These are phyloP conservation scores for Neodidymelliopsis sp. DNA, from an alignment of 2,329 filamentous ascomycete species.

Conservation along the genomic window DNA sequence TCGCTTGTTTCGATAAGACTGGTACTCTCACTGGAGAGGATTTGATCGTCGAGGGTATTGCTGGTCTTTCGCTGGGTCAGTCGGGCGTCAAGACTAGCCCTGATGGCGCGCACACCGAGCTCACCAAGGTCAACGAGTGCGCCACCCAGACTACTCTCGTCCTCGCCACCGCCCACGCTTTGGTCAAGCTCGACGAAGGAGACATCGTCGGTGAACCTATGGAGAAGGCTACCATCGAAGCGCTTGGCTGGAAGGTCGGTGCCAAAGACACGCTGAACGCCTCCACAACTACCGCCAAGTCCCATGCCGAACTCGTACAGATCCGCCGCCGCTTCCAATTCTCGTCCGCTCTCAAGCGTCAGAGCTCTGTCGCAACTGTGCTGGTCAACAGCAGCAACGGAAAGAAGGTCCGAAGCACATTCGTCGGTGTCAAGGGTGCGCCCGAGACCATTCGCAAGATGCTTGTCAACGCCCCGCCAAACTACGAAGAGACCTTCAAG, in stretches of 20 bases:
- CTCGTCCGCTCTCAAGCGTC: conserved; percentile 93
- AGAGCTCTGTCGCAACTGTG: conserved; percentile 91
- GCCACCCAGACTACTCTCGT: conserved; percentile 88
- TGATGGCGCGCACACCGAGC: conserved; percentile 82
- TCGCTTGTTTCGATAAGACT: conserved; percentile 99
- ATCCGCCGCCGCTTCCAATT: conserved; percentile 98
- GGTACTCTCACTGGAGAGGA: conserved; percentile 97
- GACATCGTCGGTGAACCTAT: conserved; percentile 98
- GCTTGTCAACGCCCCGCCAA: conserved; percentile 79
- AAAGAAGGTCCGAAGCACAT: conserved; percentile 81
- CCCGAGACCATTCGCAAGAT: conserved; percentile 97
- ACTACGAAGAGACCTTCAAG: conserved; percentile 98
- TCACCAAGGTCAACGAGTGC: conserved; percentile 74
- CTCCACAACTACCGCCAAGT: conserved; percentile 63
- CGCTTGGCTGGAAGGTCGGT: conserved; percentile 92
- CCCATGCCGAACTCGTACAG: conserved; percentile 77
- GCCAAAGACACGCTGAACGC: conserved; percentile 83
- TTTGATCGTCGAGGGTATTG: conserved; percentile 94
- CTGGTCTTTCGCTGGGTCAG: conserved; percentile 79
- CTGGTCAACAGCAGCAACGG: conserved; percentile 74
- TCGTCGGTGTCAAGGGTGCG: conserved; percentile 94
- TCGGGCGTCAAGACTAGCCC: conserved; percentile 71
- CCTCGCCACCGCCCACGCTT: conserved; percentile 90
- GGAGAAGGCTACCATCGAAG: conserved; percentile 93
- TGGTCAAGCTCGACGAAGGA: conserved; percentile 95